Conservation (phyloP, 2,329 filamentous ascomycete species). For the Elsinoe arachidis region DNA sequence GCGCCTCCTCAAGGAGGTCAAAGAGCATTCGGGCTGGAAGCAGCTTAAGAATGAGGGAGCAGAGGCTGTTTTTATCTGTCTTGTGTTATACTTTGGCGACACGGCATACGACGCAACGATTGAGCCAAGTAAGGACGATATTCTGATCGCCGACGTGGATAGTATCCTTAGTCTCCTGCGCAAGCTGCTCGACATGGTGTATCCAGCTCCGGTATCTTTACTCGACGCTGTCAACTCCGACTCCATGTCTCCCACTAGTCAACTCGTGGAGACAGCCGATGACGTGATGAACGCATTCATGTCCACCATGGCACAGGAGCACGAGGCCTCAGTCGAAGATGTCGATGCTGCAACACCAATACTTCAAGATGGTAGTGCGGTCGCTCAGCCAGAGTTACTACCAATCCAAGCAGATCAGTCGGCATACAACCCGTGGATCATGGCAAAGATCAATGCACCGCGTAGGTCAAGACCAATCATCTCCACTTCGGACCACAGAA, state of each 20-base stretch:
- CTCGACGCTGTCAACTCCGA: neutral
- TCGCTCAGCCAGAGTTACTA: conserved; percentile 19
- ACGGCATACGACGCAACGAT: conserved; percentile 64
- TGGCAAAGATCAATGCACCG: conserved; percentile 39
- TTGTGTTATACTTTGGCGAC: conserved; percentile 54
- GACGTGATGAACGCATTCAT: neutral
- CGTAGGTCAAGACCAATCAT: conserved; percentile 18
- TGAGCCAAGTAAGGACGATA: conserved; percentile 62
- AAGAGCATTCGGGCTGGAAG: conserved; percentile 29
- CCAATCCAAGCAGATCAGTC: conserved; percentile 15
- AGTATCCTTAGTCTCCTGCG: conserved; percentile 37
- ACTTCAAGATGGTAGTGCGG: neutral
- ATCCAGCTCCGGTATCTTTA: conserved; percentile 18
- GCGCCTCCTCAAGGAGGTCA: conserved; percentile 49
- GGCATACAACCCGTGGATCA: conserved; percentile 41
- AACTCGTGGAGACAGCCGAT: too few relatives aligned
- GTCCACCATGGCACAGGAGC: conserved; percentile 1
- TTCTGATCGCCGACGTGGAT: conserved; percentile 55
- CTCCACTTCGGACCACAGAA: conserved; percentile 8
- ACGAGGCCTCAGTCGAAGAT: neutral
- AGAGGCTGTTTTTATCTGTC: conserved; percentile 51
- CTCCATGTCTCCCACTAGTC: too few relatives aligned
- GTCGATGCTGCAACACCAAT: too few relatives aligned
- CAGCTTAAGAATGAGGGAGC: conserved; percentile 29
- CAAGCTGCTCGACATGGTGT: conserved; percentile 36